These are phyloP conservation scores for Ceratobasidium sp. DNA, from an alignment of 1,284 basidiomycete species.

Conservation along the genomic window DNA sequence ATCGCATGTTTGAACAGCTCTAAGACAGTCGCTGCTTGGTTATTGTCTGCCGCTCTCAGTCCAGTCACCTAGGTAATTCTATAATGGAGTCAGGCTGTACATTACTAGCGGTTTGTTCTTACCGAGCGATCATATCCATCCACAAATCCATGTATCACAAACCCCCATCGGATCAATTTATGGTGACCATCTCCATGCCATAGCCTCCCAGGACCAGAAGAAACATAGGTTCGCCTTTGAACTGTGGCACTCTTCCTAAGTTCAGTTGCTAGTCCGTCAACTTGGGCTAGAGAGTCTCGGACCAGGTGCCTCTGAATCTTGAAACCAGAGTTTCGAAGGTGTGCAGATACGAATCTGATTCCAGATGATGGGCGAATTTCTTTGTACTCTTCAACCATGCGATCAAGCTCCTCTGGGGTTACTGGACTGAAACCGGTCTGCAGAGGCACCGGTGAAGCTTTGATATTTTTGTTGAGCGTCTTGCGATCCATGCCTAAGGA, in stretches of 20 bases:
- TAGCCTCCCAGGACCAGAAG: conserved; percentile 11
- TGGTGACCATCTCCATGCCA: conserved; percentile 55
- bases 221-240: background rate
- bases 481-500: too few species aligned
- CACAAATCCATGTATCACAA: conserved; percentile 53
- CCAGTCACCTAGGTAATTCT: background rate
- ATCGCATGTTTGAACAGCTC: conserved; percentile 54
- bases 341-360: background rate
- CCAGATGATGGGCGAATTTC: background rate
- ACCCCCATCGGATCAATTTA: conserved; percentile 52
- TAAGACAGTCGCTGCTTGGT: conserved; percentile 59
- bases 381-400: background rate
- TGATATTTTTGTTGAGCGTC: too few species aligned
- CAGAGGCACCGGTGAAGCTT: too few species aligned
- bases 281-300: background rate
- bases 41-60: conserved; percentile 59
- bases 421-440: too few species aligned
- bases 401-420: background rate
- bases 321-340: background rate
- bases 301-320: background rate
- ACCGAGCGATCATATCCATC: conserved; percentile 52
- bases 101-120: conserved; percentile 5
- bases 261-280: background rate
- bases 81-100: too few species aligned
- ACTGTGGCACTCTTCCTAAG: background rate